phyloP scores from a whole-genome alignment of 495 filamentous ascomycete genomes.

The Cercophora samala region DNA sequence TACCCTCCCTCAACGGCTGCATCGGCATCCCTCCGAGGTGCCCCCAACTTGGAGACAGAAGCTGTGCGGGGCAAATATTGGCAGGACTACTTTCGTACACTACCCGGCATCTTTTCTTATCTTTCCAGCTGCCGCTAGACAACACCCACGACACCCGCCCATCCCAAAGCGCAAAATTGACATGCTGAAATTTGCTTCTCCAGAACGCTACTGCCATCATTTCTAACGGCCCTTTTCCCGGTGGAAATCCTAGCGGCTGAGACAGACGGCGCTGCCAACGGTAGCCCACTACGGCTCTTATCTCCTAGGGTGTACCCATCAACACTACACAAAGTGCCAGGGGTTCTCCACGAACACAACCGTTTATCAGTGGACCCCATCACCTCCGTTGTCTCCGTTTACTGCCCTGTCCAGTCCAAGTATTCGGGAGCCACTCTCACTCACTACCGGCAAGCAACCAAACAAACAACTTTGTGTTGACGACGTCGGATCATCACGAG shows the following conservation, averaged over 20 bases:
- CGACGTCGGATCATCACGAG: not conserved
- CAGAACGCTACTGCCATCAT: not conserved
- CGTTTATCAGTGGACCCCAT: not conserved
- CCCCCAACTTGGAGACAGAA: not conserved
- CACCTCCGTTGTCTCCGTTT: not conserved
- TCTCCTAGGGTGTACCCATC: not conserved
- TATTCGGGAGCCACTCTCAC: not conserved
- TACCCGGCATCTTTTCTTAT: not conserved
- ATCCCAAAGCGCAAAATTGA: not conserved
- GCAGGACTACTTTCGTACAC: not conserved
- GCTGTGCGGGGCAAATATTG: not conserved
- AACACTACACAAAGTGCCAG: not conserved
- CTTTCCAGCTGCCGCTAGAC: not conserved
- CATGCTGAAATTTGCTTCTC: not conserved
- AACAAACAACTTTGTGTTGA: not conserved
- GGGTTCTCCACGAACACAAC: not conserved
- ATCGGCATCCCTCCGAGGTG: not conserved
- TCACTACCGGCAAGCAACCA: not conserved
- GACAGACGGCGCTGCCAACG: not conserved
- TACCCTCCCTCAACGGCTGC: not conserved
- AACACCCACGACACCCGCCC: not conserved
- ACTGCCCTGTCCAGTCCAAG: no score
- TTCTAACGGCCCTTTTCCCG: not conserved
- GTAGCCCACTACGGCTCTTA: not conserved
- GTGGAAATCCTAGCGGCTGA: not conserved